Base-by-base conservation (phyloP, 1,284 basidiomycete species). In the Mycosarcoma maydis region DNA sequence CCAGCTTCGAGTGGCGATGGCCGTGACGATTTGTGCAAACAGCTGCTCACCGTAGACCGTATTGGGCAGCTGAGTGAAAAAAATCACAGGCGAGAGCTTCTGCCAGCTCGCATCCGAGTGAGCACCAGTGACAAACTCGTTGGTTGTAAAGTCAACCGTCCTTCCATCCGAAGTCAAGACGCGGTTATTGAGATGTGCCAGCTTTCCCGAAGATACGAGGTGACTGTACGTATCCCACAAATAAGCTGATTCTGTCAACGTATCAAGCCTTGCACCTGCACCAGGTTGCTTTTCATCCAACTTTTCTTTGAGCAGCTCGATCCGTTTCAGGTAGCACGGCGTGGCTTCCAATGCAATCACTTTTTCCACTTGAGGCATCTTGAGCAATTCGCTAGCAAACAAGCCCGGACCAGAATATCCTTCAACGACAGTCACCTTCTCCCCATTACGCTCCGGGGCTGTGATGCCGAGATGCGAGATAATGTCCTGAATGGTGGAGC, bases 1-100 rank as follows among this genome's bases (percentile, higher is more conserved):
- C 80, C 80, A 81, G 32, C 37, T 51, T 6, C 78, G 64, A 23
- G 37, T 72, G 0, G 74, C 70, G 20, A 78, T 75, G 16, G 72
- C 72, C 22, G 67, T 36, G n/a, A 76, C 33, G 37, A 80, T 64
- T 59, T 81, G 80, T 0, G 76, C 75, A 44, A 73, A 77, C 7
- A 81, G 70, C 53, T 80, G 80, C 40, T 81, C 80, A 11, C 76
- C 73, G 36, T 81, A 76, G 7, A 81, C 80, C 8, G 75, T 74
- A 44, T 77, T 80, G 24, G 80, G 80, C 4, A 81, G 61, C 46
- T 80, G 78, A 0, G 73, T 73, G 19, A 81, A 45, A 47, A 79
- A 78, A 34, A 79, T 42, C 5, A 81, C 19, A 0, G 77, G 75
- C 17, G 68, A 71, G 13, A 60, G 45, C 42, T 57, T 54, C 26